Conservation (phyloP, 225 moss, liverwort and hornwort species). For the Neckera pumila region DNA sequence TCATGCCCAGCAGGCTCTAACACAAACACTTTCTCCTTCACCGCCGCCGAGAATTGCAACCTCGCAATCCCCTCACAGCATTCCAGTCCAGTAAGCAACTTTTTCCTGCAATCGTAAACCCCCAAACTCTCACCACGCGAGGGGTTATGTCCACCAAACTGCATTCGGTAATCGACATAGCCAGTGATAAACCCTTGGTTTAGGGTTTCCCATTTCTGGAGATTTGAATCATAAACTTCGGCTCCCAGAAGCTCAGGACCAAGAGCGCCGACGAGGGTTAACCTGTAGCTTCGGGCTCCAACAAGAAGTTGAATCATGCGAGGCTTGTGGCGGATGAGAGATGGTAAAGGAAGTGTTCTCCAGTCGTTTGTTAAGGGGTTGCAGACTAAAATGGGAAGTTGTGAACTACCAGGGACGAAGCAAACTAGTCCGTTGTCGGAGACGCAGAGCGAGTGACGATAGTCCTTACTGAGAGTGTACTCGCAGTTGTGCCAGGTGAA, state of each 20-base stretch:
- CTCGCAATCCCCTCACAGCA: neutral
- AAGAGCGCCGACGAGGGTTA: slow-evolving; percentile 8
- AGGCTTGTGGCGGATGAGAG: slow-evolving; percentile 5
- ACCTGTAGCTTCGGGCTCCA: neutral
- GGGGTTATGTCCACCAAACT: neutral
- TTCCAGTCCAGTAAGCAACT: neutral
- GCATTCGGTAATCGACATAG: slow-evolving; percentile 9
- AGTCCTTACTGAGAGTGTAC: slow-evolving; percentile 7
- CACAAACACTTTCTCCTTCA: slow-evolving; percentile 2
- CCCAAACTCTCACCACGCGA: slow-evolving; percentile 18
- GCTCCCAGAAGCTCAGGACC: neutral
- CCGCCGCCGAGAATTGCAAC: neutral
- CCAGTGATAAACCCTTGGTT: slow-evolving; percentile 4
- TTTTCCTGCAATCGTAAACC: slow-evolving; percentile 9
- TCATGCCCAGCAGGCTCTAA: neutral
- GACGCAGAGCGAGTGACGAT: slow-evolving; percentile 8
- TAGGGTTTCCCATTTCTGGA: neutral
- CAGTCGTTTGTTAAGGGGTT: slow-evolving; percentile 32
- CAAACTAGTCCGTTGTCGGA: slow-evolving; percentile 22
- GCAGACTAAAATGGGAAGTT: slow-evolving; percentile 15
- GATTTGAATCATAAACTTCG: slow-evolving; percentile 11
- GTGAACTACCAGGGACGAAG: neutral
- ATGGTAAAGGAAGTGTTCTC: slow-evolving; percentile 12
- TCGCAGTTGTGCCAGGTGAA: slow-evolving; percentile 27
- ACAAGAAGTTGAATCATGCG: slow-evolving; percentile 17